A percentile compares a stretch with the other conserved stretches of the same genome.
These are phyloP conservation scores for Pseudofabraea citricarpa DNA, from an alignment of 2,329 filamentous ascomycete species.

Conservation along the genomic window DNA sequence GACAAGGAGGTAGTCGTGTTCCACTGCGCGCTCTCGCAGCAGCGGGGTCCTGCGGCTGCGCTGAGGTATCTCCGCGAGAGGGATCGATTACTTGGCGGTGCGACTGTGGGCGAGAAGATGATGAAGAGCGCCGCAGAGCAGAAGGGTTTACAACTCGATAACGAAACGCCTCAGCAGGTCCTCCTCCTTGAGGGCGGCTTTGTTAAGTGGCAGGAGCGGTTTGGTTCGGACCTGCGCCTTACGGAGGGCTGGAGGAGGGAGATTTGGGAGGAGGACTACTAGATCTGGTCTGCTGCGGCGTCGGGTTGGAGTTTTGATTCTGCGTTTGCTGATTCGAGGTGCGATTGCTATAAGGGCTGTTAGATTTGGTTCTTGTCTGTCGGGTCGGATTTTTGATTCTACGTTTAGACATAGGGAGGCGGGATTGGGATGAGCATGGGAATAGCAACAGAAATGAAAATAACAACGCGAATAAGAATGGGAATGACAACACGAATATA, in stretches of 20 bases:
- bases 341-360: too few relatives aligned
- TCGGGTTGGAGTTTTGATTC: neutral
- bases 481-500: too few relatives aligned
- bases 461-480: too few relatives aligned
- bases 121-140: conserved; percentile 24
- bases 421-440: too few relatives aligned
- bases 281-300: conserved; percentile 14
- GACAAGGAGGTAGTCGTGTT: conserved; percentile 85
- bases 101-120: conserved; percentile 13
- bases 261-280: conserved; percentile 57
- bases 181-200: conserved; percentile 83
- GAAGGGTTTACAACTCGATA: conserved; percentile 27
- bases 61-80: conserved; percentile 72
- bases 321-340: too few relatives aligned
- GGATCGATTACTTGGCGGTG: conserved; percentile 39
- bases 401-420: too few relatives aligned
- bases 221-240: conserved; percentile 71
- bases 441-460: too few relatives aligned
- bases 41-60: conserved; percentile 81
- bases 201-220: conserved; percentile 80
- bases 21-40: conserved; percentile 89
- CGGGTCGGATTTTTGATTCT: too few relatives aligned
- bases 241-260: conserved; percentile 84
- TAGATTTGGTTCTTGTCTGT: too few relatives aligned
- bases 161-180: conserved; percentile 58